Percentiles rank a stretch among this genome's conserved stretches.
Evolutionary conservation across 1,284 basidiomycete genomes (phyloP).

Genomic region (Trichosporon inkin): DNA sequence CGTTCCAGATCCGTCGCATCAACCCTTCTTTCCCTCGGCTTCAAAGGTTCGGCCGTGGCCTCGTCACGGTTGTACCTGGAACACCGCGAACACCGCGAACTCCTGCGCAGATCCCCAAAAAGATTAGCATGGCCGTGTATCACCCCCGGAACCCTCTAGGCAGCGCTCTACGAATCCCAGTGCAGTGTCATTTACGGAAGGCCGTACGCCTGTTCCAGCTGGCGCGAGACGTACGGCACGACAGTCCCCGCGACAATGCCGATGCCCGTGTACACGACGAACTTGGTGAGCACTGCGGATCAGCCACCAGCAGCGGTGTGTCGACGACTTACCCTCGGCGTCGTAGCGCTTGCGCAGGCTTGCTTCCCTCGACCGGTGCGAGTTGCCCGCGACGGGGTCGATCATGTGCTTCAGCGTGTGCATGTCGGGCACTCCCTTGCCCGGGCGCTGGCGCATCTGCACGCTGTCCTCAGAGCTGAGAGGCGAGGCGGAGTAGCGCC

Average conservation of each 20-base stretch:
- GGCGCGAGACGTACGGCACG: conserved; percentile 52
- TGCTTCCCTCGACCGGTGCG: neutral
- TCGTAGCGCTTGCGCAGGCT: conserved; percentile 50
- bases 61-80: too few relatives aligned
- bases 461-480: conserved; percentile 6
- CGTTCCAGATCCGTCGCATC: too few relatives aligned
- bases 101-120: too few relatives aligned
- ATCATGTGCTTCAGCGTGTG: conserved; percentile 4
- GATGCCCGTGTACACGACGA: conserved; percentile 84
- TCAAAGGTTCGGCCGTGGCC: too few relatives aligned
- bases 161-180: neutral
- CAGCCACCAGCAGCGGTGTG: neutral
- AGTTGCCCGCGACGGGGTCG: conserved; percentile 16
- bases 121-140: too few relatives aligned
- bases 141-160: neutral
- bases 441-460: neutral
- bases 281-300: conserved; percentile 73
- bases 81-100: too few relatives aligned
- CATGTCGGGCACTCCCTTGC: neutral
- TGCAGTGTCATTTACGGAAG: neutral
- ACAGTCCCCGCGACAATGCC: conserved; percentile 62
- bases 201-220: conserved; percentile 7
- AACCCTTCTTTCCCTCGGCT: too few relatives aligned
- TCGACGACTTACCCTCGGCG: conserved; percentile 65
- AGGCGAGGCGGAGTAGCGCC: conserved; percentile 9